A percentile compares a stretch with the other conserved stretches of the same genome.
These are phyloP conservation scores for Colletotrichum eleusines DNA, from an alignment of 2,329 filamentous ascomycete genomes.

Conservation along the genomic window DNA sequence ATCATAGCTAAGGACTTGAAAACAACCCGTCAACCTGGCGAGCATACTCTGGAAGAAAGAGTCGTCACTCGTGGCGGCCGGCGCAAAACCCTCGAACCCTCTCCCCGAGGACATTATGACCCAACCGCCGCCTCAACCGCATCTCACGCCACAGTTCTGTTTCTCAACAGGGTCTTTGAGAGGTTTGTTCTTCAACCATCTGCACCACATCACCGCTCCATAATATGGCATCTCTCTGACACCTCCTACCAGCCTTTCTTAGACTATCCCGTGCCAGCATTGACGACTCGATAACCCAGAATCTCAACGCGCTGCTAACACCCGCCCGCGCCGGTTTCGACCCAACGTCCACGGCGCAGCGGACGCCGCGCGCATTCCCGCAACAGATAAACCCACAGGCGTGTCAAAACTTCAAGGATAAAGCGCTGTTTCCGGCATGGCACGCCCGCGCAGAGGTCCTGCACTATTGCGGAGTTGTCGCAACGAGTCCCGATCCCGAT, in stretches of 20 bases:
- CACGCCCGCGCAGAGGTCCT: constrained; percentile 84
- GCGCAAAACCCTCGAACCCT: constrained; percentile 49
- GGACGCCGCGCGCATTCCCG: constrained; percentile 63
- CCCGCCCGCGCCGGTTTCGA: constrained; percentile 82
- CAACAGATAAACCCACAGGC: constrained; percentile 69
- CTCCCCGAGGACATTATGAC: constrained; percentile 58
- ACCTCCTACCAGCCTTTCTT: constrained; percentile 78
- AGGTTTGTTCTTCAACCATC: constrained; percentile 62
- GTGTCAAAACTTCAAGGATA: constrained; percentile 80
- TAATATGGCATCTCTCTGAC: neutral
- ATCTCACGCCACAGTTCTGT: constrained; percentile 80
- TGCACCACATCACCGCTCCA: neutral
- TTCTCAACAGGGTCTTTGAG: constrained; percentile 77
- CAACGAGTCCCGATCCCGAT: constrained; percentile 86
- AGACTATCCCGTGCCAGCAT: constrained; percentile 85
- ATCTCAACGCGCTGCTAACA: constrained; percentile 88
- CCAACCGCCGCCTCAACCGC: constrained; percentile 59
- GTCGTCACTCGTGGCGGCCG: constrained; percentile 54
- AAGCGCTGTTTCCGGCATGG: constrained; percentile 90
- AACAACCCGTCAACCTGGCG: constrained; percentile 57
- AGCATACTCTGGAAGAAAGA: constrained; percentile 61
- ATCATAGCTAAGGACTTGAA: neutral
- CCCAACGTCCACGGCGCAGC: constrained; percentile 78
- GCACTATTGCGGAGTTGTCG: constrained; percentile 89
- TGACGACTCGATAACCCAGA: constrained; percentile 94